These are phyloP conservation scores for Phytophthora brassicae DNA, from an alignment of 352 stramenopile genomes.

Conservation along the genomic window DNA sequence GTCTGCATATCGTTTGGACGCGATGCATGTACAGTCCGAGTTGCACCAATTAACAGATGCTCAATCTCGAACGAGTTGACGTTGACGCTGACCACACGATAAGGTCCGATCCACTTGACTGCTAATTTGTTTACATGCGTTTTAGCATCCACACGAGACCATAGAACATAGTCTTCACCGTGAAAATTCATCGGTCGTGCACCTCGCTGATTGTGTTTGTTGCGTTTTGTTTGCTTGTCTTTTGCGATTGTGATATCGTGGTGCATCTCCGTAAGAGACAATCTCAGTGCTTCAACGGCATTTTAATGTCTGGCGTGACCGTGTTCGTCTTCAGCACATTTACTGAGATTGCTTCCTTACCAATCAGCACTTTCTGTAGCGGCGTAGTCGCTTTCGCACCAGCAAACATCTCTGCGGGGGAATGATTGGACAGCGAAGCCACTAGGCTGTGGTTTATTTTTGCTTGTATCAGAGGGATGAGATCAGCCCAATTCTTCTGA, in stretches of 20 bases:
- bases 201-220: constrained; percentile 13
- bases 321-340: background rate
- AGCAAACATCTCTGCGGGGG: constrained; percentile 7
- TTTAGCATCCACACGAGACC: constrained; percentile 15
- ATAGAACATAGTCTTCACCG: constrained; percentile 12
- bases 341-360: background rate
- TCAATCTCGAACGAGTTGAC: constrained; percentile 12
- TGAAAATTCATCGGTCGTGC: constrained; percentile 5
- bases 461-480: constrained; percentile 8
- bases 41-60: background rate
- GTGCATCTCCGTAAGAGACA: constrained; percentile 7
- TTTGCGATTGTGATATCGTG: background rate
- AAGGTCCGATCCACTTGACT: constrained; percentile 11
- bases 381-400: constrained; percentile 5
- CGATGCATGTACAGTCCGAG: background rate
- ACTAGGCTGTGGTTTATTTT: constrained; percentile 14
- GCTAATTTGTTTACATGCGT: constrained; percentile 7
- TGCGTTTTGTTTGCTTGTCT: constrained; percentile 15
- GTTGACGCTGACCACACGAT: constrained; percentile 7
- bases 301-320: too few relatives aligned
- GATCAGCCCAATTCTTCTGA: constrained; percentile 3
- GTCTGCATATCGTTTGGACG: constrained; percentile 3
- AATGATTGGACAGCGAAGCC: background rate
- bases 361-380: constrained; percentile 8
- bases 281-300: background rate